Percentiles rank a stretch among this genome's conserved stretches.
Conservation (phyloP, 352 stramenopile genomes). For the Hyaloperonospora arabidopsidis region DNA sequence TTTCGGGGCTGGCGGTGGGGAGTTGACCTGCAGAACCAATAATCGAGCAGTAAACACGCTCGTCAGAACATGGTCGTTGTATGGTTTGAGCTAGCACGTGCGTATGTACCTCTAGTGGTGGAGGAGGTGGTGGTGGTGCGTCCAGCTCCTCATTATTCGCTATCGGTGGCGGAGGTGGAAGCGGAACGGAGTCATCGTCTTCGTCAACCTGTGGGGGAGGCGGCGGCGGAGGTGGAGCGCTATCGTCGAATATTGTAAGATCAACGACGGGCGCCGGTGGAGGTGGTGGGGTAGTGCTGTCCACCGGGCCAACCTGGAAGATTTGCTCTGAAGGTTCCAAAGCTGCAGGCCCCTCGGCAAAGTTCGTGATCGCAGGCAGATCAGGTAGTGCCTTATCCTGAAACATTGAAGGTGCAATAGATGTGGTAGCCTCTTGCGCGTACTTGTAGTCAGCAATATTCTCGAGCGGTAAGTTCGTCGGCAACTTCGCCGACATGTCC, state of each 20-base stretch:
- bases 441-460: slow-evolving; percentile 81
- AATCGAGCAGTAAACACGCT: neutral
- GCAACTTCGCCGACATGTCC: slow-evolving; percentile 65
- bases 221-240: slow-evolving; percentile 46
- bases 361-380: slow-evolving; percentile 50
- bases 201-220: slow-evolving; percentile 28
- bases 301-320: slow-evolving; percentile 58
- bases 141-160: slow-evolving; percentile 31
- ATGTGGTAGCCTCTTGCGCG: slow-evolving; percentile 48
- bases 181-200: slow-evolving; percentile 37
- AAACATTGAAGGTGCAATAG: slow-evolving; percentile 78
- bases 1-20: slow-evolving; percentile 22
- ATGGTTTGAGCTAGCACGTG: neutral
- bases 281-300: slow-evolving; percentile 53
- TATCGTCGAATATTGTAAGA: slow-evolving; percentile 40
- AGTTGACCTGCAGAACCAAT: slow-evolving; percentile 21
- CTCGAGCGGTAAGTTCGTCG: slow-evolving; percentile 67
- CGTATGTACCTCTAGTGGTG: slow-evolving; percentile 29
- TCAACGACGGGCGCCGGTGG: slow-evolving; percentile 52
- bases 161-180: slow-evolving; percentile 37
- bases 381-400: slow-evolving; percentile 75
- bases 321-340: slow-evolving; percentile 49
- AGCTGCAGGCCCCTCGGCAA: slow-evolving; percentile 55
- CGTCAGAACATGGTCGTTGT: neutral
- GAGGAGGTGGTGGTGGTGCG: slow-evolving; percentile 42